Evolutionary conservation across 306 rosid species (phyloP).

Genomic region (Mucuna pruriens): DNA sequence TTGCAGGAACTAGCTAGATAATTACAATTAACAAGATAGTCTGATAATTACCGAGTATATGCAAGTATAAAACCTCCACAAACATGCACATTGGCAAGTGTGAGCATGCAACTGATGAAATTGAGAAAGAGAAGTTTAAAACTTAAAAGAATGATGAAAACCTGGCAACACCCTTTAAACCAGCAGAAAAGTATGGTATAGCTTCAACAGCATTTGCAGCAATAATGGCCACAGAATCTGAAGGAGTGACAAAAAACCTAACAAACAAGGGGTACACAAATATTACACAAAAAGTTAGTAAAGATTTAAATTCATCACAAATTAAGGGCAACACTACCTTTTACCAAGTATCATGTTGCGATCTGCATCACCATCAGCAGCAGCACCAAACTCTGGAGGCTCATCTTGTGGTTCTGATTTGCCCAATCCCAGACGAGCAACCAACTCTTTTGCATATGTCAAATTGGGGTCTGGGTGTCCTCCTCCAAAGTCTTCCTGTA

Average conservation of each 20-base stretch:
- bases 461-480: constrained; percentile 99
- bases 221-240: constrained; percentile 98
- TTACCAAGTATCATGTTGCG: constrained; percentile 99
- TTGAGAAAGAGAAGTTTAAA: constrained; percentile 1
- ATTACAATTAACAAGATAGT: neutral
- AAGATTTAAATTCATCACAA: constrained; percentile 17
- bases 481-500: constrained; percentile 99
- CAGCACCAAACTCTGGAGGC: constrained; percentile 99
- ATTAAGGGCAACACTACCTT: constrained; percentile 58
- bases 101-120: constrained; percentile 10
- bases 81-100: neutral
- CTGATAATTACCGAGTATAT: constrained; percentile 3
- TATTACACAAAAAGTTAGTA: constrained; percentile 8
- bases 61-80: constrained; percentile 13
- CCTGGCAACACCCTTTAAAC: constrained; percentile 99
- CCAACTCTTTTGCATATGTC: constrained; percentile 99
- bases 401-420: constrained; percentile 72
- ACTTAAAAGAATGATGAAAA: constrained; percentile 38
- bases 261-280: constrained; percentile 19
- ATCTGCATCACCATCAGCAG: constrained; percentile 99
- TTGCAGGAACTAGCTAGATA: constrained; percentile 15
- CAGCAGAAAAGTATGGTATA: constrained; percentile 92
- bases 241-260: constrained; percentile 98
- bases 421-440: constrained; percentile 88
- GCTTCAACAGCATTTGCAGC: constrained; percentile 99